Evolutionary conservation across 2,329 filamentous ascomycete genomes (phyloP).

Genomic region (Sporothrix variecibatus): DNA sequence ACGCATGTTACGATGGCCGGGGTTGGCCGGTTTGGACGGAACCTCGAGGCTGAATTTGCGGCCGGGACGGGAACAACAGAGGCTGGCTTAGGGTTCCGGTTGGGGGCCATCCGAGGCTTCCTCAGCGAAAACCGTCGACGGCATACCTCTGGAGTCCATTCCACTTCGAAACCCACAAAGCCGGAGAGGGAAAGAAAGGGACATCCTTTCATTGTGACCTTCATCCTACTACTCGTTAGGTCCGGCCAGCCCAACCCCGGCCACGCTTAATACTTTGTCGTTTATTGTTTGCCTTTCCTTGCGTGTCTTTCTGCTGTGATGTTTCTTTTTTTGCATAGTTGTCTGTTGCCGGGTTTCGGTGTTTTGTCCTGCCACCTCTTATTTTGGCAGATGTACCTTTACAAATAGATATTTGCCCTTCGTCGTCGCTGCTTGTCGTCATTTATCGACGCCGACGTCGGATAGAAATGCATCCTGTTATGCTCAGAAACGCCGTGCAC

Average conservation of each 20-base stretch:
- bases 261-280: neutral
- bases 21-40: neutral
- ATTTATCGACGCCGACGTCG: neutral
- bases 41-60: neutral
- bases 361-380: neutral
- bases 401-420: constrained; percentile 10
- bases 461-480: constrained; percentile 2
- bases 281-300: neutral
- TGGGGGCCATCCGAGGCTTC: neutral
- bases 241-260: no score
- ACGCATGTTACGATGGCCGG: neutral
- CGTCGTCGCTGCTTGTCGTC: neutral
- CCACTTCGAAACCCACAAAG: neutral
- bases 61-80: neutral
- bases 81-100: neutral
- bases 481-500: neutral
- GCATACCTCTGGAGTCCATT: neutral
- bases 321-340: neutral
- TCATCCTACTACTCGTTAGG: no score
- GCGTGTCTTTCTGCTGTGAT: neutral
- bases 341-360: constrained; percentile 1
- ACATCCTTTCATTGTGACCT: no score
- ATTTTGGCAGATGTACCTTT: constrained; percentile 4
- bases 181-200: neutral
- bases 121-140: neutral